Evolutionary conservation across 345 rosid genomes (phyloP).

Genomic region (Ailanthus altissimus): DNA sequence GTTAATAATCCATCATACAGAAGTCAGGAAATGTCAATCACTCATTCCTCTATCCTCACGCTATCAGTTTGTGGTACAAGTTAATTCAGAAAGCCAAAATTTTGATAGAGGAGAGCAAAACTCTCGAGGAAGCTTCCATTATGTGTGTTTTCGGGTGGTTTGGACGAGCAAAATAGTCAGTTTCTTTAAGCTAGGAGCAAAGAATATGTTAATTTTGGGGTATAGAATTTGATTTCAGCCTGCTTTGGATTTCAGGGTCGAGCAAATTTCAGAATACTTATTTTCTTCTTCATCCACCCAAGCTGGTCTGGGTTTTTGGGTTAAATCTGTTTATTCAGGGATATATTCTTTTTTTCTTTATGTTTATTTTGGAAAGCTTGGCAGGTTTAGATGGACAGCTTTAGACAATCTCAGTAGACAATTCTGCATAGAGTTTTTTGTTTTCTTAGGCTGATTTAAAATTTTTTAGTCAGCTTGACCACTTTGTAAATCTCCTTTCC

Average conservation of each 20-base stretch:
- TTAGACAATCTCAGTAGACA: too few relatives aligned
- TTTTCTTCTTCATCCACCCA: too few relatives aligned
- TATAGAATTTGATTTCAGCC: background rate
- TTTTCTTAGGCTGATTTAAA: too few relatives aligned
- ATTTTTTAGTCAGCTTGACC: too few relatives aligned
- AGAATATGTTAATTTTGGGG: background rate
- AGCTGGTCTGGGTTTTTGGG: too few relatives aligned
- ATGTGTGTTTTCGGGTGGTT: too few relatives aligned
- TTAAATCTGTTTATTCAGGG: too few relatives aligned
- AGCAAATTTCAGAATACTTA: background rate
- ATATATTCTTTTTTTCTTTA: too few relatives aligned
- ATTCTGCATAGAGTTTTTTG: too few relatives aligned
- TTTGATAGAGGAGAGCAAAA: background rate
- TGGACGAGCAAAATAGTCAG: background rate
- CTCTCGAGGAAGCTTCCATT: background rate
- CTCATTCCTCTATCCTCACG: background rate
- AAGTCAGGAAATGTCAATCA: background rate
- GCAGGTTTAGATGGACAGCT: background rate
- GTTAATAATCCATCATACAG: too few relatives aligned
- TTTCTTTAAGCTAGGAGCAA: background rate
- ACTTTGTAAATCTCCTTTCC: too few relatives aligned
- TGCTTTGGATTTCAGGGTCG: background rate
- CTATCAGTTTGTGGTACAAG: background rate
- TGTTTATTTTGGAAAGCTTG: background rate
- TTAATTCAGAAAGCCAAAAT: background rate